Percentiles rank a stretch among this genome's conserved stretches.
Conservation (phyloP, 495 filamentous ascomycete species). For the Amphirosellinia nigrospora region DNA sequence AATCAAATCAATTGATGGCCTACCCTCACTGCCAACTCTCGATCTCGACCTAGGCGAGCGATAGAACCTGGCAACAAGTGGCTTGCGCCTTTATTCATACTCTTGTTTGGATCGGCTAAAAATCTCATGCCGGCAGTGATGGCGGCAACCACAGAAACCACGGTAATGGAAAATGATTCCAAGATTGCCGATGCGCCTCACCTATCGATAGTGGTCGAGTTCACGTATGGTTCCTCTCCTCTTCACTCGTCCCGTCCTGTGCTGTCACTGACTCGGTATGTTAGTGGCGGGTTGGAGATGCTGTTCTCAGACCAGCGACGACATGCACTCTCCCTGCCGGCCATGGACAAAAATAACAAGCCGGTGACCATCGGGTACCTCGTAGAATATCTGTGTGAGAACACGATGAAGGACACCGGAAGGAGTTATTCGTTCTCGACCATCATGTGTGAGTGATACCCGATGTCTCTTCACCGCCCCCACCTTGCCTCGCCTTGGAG, state of each 20-base stretch:
- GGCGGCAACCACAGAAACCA: slow-evolving; percentile 30
- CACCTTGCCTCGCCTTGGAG: slow-evolving; percentile 28
- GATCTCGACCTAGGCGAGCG: background rate
- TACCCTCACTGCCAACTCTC: background rate
- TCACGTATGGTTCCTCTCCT: slow-evolving; percentile 62
- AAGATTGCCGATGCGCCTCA: slow-evolving; percentile 23
- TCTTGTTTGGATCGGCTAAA: background rate
- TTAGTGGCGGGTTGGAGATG: slow-evolving; percentile 92
- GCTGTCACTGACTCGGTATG: background rate
- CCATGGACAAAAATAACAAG: slow-evolving; percentile 60
- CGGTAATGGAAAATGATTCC: slow-evolving; percentile 14
- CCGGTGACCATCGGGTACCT: slow-evolving; percentile 76
- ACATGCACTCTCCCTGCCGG: slow-evolving; percentile 71
- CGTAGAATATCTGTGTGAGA: slow-evolving; percentile 78
- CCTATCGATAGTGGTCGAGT: slow-evolving; percentile 71
- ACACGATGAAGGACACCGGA: slow-evolving; percentile 84
- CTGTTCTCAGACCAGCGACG: slow-evolving; percentile 84
- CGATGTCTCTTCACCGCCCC: slow-evolving; percentile 18
- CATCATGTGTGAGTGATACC: slow-evolving; percentile 74
- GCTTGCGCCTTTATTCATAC: background rate
- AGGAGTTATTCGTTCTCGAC: slow-evolving; percentile 89
- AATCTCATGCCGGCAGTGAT: slow-evolving; percentile 16
- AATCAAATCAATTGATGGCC: background rate
- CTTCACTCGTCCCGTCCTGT: background rate
- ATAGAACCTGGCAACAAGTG: background rate